Evolutionary conservation across 2,329 filamentous ascomycete species (phyloP).

Genomic region (Ramularia endophylla): DNA sequence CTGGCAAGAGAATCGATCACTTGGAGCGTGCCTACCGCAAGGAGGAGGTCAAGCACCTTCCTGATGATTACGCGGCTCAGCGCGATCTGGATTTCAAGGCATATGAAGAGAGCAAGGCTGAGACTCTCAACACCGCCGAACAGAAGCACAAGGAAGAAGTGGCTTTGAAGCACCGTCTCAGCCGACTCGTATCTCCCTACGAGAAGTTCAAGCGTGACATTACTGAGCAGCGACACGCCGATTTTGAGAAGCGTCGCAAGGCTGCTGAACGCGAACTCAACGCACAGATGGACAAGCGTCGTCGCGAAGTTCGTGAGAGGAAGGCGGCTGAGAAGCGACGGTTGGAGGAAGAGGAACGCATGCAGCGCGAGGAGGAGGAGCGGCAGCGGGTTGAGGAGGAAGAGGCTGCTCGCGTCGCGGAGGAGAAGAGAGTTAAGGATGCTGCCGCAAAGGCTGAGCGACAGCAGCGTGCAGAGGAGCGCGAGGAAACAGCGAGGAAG

Average conservation of each 20-base stretch:
- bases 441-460: conserved; percentile 60
- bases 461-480: conserved; percentile 59
- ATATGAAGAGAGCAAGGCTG: conserved; percentile 71
- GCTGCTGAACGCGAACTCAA: conserved; percentile 90
- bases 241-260: conserved; percentile 91
- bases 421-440: conserved; percentile 57
- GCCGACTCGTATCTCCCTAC: conserved; percentile 76
- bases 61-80: conserved; percentile 78
- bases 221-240: conserved; percentile 80
- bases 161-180: conserved; percentile 87
- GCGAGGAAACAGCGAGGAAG: conserved; percentile 29
- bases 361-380: conserved; percentile 78
- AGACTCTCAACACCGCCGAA: conserved; percentile 75
- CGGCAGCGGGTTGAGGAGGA: conserved; percentile 74
- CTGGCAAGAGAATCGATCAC: conserved; percentile 93
- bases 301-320: conserved; percentile 81
- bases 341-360: conserved; percentile 75
- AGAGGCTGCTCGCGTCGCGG: conserved; percentile 72
- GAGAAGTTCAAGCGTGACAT: conserved; percentile 77
- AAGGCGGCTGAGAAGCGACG: conserved; percentile 77
- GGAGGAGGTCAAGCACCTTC: conserved; percentile 89
- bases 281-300: conserved; percentile 79
- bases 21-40: conserved; percentile 94
- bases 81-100: conserved; percentile 69
- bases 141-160: conserved; percentile 88